phyloP scores from a whole-genome alignment of 257 asterid species.

The Solanum medicagineum region DNA sequence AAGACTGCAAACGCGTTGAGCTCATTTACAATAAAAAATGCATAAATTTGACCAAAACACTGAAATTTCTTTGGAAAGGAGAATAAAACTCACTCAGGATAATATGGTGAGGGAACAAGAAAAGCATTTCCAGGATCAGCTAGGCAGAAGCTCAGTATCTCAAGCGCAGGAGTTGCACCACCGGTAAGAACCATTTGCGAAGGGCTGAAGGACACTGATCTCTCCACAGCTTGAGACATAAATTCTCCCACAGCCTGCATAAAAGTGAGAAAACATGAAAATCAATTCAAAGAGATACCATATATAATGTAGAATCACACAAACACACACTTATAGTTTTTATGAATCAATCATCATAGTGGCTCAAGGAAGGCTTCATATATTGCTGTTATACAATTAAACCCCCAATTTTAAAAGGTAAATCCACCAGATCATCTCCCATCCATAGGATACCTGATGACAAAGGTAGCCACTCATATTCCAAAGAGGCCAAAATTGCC shows the following conservation, averaged over 20 bases:
- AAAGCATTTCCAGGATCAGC: slow-evolving; percentile 68
- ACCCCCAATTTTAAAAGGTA: background rate
- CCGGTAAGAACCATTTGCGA: slow-evolving; percentile 38
- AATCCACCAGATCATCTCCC: background rate
- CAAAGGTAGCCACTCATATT: background rate
- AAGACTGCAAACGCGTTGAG: slow-evolving; percentile 23
- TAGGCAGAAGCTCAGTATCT: slow-evolving; percentile 51
- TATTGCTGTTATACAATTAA: background rate
- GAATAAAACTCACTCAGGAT: slow-evolving; percentile 42
- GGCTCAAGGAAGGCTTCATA: background rate
- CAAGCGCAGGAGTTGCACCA: slow-evolving; percentile 51
- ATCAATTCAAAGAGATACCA: background rate
- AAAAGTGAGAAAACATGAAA: background rate
- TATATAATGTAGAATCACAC: background rate
- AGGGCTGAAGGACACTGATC: slow-evolving; percentile 35
- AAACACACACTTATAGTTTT: background rate
- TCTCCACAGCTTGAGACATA: slow-evolving; percentile 40
- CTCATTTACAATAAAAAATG: background rate
- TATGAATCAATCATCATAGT: background rate
- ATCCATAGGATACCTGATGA: background rate
- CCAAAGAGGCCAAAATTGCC: background rate
- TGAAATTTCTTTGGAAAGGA: background rate
- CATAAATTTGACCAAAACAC: background rate
- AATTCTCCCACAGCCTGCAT: slow-evolving; percentile 47
- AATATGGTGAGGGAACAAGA: slow-evolving; percentile 61